Evolutionary conservation across 2,329 filamentous ascomycete species (phyloP).

Genomic region (Grosmannia clavigera): DNA sequence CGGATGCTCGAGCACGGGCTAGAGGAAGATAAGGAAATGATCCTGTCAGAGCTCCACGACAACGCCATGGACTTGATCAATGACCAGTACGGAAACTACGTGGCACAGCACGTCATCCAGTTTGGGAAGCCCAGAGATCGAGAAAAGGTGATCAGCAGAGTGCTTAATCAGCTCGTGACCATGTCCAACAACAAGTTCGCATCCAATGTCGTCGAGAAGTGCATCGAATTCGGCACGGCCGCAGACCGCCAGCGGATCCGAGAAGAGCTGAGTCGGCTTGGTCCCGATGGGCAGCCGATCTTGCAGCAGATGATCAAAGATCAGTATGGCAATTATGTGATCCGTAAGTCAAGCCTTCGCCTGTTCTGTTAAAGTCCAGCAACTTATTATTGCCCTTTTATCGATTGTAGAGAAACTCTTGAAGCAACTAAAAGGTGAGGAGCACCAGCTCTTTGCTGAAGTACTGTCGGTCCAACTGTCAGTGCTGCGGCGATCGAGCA

Average conservation of each 20-base stretch:
- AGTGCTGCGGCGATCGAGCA: slow-evolving; percentile 50
- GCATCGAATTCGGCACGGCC: slow-evolving; percentile 58
- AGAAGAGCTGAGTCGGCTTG: slow-evolving; percentile 43
- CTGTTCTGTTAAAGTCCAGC: no score
- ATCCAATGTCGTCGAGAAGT: slow-evolving; percentile 94
- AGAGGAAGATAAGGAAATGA: slow-evolving; percentile 53
- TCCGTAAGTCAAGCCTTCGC: slow-evolving; percentile 55
- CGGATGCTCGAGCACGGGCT: slow-evolving; percentile 77
- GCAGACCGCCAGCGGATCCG: slow-evolving; percentile 61
- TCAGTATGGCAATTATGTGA: slow-evolving; percentile 89
- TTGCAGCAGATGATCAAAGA: slow-evolving; percentile 74
- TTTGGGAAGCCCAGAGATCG: slow-evolving; percentile 64
- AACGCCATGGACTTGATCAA: slow-evolving; percentile 62
- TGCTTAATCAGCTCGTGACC: slow-evolving; percentile 57
- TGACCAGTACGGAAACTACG: slow-evolving; percentile 92
- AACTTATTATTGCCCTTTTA: slow-evolving; percentile 9
- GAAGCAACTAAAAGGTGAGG: slow-evolving; percentile 44
- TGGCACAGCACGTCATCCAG: slow-evolving; percentile 81
- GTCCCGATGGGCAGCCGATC: slow-evolving; percentile 54
- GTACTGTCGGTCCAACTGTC: slow-evolving; percentile 51
- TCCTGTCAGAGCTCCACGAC: slow-evolving; percentile 68
- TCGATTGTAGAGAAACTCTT: slow-evolving; percentile 62
- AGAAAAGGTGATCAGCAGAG: slow-evolving; percentile 57
- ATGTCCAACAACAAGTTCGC: slow-evolving; percentile 94
- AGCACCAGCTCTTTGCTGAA: slow-evolving; percentile 47